Evolutionary conservation across 208 protist species (phyloP).

Genomic region (Trypanosoma cruzi): DNA sequence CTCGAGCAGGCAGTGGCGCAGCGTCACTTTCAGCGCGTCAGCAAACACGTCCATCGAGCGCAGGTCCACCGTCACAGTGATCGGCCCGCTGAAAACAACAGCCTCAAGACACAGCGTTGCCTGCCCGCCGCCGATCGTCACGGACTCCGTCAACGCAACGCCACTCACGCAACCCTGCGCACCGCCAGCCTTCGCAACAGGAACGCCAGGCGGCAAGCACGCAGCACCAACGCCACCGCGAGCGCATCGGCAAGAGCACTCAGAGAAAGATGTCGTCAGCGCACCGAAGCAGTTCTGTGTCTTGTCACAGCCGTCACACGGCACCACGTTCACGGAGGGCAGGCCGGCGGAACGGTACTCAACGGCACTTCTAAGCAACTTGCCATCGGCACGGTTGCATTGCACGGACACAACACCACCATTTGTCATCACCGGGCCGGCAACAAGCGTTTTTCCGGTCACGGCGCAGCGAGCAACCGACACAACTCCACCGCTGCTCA

Average conservation of each 20-base stretch:
- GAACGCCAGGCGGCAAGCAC: conserved; percentile 17
- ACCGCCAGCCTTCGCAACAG: background rate
- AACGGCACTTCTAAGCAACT: background rate
- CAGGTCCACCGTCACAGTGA: too few species aligned
- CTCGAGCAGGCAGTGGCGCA: conserved; percentile 10
- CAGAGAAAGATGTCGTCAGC: conserved; percentile 4
- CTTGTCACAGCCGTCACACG: conserved; percentile 10
- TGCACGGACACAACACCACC: conserved; percentile 13
- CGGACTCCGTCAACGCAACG: background rate
- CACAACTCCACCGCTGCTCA: conserved; percentile 5
- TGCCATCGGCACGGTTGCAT: conserved; percentile 13
- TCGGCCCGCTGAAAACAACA: too few species aligned
- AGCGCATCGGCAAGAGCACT: conserved; percentile 17
- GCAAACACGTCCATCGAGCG: too few species aligned
- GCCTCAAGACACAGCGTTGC: too few species aligned
- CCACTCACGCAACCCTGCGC: background rate
- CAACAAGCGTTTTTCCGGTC: conserved; percentile 8
- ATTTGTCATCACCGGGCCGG: background rate
- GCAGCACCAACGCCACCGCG: background rate
- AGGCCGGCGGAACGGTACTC: background rate
- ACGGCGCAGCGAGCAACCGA: conserved; percentile 8
- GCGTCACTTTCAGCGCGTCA: too few species aligned
- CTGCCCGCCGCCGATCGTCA: too few species aligned
- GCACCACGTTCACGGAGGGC: too few species aligned
- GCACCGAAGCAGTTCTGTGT: conserved; percentile 5